Base-by-base conservation (phyloP, 2,329 filamentous ascomycete genomes). In the Pseudopyricularia cyperi region DNA sequence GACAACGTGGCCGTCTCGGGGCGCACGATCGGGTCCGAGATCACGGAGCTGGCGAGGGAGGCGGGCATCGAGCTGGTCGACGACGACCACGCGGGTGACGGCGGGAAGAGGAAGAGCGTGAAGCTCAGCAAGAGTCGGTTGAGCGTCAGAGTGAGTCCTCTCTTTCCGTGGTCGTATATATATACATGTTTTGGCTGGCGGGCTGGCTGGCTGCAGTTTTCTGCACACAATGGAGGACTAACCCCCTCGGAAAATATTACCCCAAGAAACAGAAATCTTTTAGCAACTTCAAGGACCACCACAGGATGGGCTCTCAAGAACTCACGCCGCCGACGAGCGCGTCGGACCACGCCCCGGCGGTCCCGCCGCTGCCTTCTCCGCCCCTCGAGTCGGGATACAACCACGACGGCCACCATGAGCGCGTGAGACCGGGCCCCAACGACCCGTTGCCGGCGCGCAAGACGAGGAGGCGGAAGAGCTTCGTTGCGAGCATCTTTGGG, bases 1-100 rank as follows among this genome's bases (percentile, higher is more conserved):
- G 83, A 88, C 52, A 84, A 85, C 56, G 67, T 87, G 15, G 88
- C 85, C 0, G 82, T 75, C 51, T 82, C 83, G 51, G 83, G 87
- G 11, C 81, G 72, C 57, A 95, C 87, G 0, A 70, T 87, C 15
- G 72, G 79, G 17, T 79, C 80, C 12, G 80, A 87, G 59, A 79
- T 88, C 46, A 79, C 85, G 51, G 76, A 80, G 32, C 59, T 77
- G 55, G 72, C 61, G 35, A 57, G 53, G 56, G 30, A 37, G 30
- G 60, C 52, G 74, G 61, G 69, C 66, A 26, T 50, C 7, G 48
- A 50, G 19, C 24, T 51, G 17, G n/a, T 30, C 14, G 35, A 44
- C 37, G 28, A 44, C 35, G 49, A 44, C 12, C 35, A 39, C 7
- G 24, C 26, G 15, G 6, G 22, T 11, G 12, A 7, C 8, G n/a